Conservation (phyloP, 495 filamentous ascomycete species). For the Aspergillus campestris region DNA sequence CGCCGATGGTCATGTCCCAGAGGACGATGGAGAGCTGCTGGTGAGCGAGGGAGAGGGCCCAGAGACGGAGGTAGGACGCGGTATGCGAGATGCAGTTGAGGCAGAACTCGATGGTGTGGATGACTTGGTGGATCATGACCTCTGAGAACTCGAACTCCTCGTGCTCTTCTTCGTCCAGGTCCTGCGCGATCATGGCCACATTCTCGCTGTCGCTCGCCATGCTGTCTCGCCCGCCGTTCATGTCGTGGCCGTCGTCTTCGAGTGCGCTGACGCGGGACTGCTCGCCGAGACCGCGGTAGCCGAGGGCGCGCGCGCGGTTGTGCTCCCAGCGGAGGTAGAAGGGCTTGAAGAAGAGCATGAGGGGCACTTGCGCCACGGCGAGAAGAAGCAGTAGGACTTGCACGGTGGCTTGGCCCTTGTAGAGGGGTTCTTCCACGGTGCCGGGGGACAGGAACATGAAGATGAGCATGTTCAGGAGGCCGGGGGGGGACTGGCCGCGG, state of each 20-base stretch:
- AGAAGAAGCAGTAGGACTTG: slow-evolving; percentile 77
- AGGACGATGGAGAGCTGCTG: slow-evolving; percentile 95
- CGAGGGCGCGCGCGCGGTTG: slow-evolving; percentile 75
- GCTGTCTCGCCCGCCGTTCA: slow-evolving; percentile 56
- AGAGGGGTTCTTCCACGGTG: slow-evolving; percentile 63
- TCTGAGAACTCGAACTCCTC: slow-evolving; percentile 96
- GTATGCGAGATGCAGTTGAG: slow-evolving; percentile 99
- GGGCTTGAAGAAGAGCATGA: slow-evolving; percentile 91
- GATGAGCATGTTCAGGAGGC: slow-evolving; percentile 96
- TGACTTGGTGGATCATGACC: slow-evolving; percentile 97
- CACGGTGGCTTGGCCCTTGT: slow-evolving; percentile 61
- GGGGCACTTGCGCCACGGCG: slow-evolving; percentile 76
- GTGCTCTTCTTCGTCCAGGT: slow-evolving; percentile 64
- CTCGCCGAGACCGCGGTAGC: slow-evolving; percentile 89
- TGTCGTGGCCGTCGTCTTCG: slow-evolving; percentile 58
- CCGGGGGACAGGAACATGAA: slow-evolving; percentile 97
- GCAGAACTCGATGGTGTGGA: slow-evolving; percentile 99
- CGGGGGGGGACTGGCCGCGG: slow-evolving; percentile 58
- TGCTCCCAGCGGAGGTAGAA: slow-evolving; percentile 88
- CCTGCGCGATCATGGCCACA: slow-evolving; percentile 84
- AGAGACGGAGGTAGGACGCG: slow-evolving; percentile 95
- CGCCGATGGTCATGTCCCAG: slow-evolving; percentile 88
- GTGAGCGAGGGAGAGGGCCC: slow-evolving; percentile 94
- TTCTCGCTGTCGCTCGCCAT: slow-evolving; percentile 76
- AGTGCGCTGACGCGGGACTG: slow-evolving; percentile 77